Evolutionary conservation across 2,329 filamentous ascomycete genomes (phyloP).

Genomic region (Macrophomina phaseolina): DNA sequence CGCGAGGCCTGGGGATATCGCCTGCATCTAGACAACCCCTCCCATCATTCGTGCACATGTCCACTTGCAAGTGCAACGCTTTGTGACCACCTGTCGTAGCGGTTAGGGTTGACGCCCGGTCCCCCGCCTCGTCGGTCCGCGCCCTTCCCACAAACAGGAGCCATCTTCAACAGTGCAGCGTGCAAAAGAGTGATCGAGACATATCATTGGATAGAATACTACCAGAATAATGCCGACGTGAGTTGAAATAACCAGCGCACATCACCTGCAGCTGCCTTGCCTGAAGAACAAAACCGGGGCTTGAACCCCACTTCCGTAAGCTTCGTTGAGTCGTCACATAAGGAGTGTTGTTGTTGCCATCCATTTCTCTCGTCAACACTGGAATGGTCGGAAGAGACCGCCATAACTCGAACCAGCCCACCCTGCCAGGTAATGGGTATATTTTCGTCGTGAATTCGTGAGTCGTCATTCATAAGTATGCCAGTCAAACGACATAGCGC

Average conservation of each 20-base stretch:
- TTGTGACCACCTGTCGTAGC: no score
- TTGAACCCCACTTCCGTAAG: background rate
- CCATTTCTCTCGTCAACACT: background rate
- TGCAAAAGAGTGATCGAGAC: background rate
- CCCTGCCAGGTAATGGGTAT: constrained; percentile 16
- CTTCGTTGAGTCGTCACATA: background rate
- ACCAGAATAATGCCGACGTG: background rate
- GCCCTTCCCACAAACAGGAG: background rate
- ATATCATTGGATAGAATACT: constrained; percentile 6
- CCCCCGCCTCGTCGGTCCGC: no score
- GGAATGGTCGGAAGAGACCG: background rate
- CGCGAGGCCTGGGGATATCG: no score
- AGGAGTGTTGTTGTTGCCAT: background rate
- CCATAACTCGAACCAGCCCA: background rate
- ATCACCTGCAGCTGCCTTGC: constrained; percentile 6
- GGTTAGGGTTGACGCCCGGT: no score
- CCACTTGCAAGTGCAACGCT: no score
- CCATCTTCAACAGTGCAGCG: background rate
- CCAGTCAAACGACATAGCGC: background rate
- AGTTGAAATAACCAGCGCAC: background rate
- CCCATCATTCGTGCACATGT: no score
- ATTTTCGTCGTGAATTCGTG: constrained; percentile 6
- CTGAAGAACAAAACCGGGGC: background rate
- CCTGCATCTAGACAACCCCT: no score
- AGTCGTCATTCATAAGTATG: constrained; percentile 5